Percentiles rank a stretch among this genome's conserved stretches.
These are phyloP conservation scores for Paecilomyces formosus DNA, from an alignment of 2,329 filamentous ascomycete species.

Conservation along the genomic window DNA sequence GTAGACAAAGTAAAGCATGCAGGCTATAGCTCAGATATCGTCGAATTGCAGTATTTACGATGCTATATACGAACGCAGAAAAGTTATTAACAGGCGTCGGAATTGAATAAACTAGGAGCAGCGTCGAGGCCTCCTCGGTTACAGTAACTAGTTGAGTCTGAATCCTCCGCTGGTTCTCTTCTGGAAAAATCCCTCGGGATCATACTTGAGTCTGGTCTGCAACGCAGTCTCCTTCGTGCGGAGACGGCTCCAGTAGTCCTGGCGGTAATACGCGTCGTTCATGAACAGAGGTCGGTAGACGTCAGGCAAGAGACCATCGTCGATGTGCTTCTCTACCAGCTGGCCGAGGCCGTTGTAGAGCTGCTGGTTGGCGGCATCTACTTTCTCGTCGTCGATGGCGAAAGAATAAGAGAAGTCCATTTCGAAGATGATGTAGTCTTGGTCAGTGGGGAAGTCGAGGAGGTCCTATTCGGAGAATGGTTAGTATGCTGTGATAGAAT, in stretches of 20 bases:
- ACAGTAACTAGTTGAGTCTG: constrained; percentile 15
- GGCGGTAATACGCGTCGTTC: constrained; percentile 38
- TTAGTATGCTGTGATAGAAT: not conserved
- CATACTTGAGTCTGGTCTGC: constrained; percentile 27
- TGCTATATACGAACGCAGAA: too few species aligned
- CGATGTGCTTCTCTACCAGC: constrained; percentile 24
- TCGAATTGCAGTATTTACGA: too few species aligned
- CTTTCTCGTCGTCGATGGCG: constrained; percentile 24
- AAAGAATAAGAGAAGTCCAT: constrained; percentile 36
- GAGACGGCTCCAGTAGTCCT: constrained; percentile 39
- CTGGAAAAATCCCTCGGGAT: constrained; percentile 34
- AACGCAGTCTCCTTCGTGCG: constrained; percentile 24
- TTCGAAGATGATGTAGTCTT: constrained; percentile 40
- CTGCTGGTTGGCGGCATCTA: constrained; percentile 32
- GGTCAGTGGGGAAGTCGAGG: constrained; percentile 31
- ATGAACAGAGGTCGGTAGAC: constrained; percentile 40
- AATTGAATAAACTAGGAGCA: too few species aligned
- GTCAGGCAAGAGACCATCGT: constrained; percentile 28
- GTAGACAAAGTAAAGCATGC: too few species aligned
- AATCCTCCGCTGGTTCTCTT: constrained; percentile 33
- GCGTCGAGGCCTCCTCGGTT: too few species aligned
- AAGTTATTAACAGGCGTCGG: too few species aligned
- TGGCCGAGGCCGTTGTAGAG: constrained; percentile 31
- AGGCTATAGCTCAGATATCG: too few species aligned
- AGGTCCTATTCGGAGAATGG: constrained; percentile 22